phyloP scores from a whole-genome alignment of 495 filamentous ascomycete species.

The Recurvomyces mirabilis region DNA sequence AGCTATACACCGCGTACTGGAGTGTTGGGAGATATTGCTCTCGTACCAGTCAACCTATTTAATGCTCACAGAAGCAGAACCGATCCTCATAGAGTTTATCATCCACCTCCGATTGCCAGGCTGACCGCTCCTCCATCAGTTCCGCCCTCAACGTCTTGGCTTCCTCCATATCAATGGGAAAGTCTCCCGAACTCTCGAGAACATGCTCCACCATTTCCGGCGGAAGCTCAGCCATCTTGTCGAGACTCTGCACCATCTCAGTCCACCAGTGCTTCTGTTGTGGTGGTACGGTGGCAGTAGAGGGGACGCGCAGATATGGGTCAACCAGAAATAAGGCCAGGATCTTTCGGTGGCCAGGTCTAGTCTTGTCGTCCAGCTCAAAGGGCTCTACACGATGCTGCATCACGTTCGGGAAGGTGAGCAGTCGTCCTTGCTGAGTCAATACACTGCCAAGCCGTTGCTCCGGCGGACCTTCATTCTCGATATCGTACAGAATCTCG shows the following conservation, averaged over 20 bases:
- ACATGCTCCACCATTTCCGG: constrained; percentile 5
- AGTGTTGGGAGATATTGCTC: no score
- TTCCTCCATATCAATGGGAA: constrained; percentile 8
- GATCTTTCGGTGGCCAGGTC: constrained; percentile 25
- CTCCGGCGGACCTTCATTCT: background rate
- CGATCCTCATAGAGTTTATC: background rate
- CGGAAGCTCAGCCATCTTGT: constrained; percentile 1
- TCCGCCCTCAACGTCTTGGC: constrained; percentile 5
- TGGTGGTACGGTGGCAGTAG: constrained; percentile 20
- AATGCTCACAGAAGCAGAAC: constrained; percentile 21
- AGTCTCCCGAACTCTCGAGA: background rate
- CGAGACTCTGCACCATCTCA: constrained; percentile 5
- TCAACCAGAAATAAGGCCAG: constrained; percentile 27
- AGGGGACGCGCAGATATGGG: constrained; percentile 17
- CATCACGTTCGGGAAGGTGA: constrained; percentile 27
- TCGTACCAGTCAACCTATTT: no score
- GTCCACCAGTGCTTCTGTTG: constrained; percentile 26
- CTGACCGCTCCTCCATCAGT: constrained; percentile 12
- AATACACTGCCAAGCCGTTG: constrained; percentile 17
- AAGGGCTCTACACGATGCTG: constrained; percentile 25
- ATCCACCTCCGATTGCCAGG: background rate
- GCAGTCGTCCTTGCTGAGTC: constrained; percentile 18
- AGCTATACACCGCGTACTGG: no score
- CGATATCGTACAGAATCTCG: constrained; percentile 5
- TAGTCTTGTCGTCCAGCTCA: constrained; percentile 21